Evolutionary conservation across 2,329 filamentous ascomycete genomes (phyloP).

Genomic region (Alternaria tenuissima): DNA sequence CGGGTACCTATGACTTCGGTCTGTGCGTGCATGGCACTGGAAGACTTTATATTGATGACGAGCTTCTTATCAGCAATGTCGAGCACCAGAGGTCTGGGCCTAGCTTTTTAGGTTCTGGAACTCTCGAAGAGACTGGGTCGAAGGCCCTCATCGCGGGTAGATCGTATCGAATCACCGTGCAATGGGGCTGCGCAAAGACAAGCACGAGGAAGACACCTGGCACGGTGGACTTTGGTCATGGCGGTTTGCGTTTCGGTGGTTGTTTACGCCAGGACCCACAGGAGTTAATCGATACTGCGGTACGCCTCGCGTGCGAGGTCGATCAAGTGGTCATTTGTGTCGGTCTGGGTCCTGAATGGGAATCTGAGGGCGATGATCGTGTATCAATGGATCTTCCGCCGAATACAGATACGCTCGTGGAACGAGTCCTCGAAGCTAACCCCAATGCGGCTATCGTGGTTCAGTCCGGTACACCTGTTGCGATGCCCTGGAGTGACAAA

Average conservation of each 20-base stretch:
- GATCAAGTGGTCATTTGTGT: background rate
- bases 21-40: constrained; percentile 29
- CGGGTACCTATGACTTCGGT: constrained; percentile 22
- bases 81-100: background rate
- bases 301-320: background rate
- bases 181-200: background rate
- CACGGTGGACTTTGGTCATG: background rate
- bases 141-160: background rate
- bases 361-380: constrained; percentile 71
- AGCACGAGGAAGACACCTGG: background rate
- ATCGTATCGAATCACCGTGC: background rate
- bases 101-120: background rate
- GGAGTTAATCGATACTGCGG: constrained; percentile 31
- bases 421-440: constrained; percentile 67
- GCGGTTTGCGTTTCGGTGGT: background rate
- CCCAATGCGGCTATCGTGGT: constrained; percentile 78
- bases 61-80: background rate
- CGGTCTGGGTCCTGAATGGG: constrained; percentile 60
- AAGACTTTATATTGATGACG: constrained; percentile 45
- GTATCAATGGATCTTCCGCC: constrained; percentile 64
- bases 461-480: constrained; percentile 80
- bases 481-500: constrained; percentile 76
- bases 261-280: constrained; percentile 37
- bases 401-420: constrained; percentile 65
- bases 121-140: background rate